Evolutionary conservation across 2,329 filamentous ascomycete genomes (phyloP).

Genomic region (Ophiostoma ulmi): DNA sequence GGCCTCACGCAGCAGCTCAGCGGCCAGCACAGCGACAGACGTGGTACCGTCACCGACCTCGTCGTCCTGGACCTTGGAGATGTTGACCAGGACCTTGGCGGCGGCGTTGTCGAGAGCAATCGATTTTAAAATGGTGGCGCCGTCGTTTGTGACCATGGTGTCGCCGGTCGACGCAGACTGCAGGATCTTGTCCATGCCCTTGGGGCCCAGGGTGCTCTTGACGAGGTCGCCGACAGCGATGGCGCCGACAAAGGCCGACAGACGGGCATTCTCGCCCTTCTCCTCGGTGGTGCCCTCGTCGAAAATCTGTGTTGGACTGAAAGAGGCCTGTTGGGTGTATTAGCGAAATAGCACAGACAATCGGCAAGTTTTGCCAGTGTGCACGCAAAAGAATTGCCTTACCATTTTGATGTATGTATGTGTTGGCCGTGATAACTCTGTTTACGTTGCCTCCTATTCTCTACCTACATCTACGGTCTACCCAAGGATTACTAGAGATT

Average conservation of each 20-base stretch:
- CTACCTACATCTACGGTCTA: not conserved
- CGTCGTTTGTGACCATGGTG: conserved; percentile 98
- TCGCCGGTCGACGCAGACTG: conserved; percentile 96
- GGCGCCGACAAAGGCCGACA: conserved; percentile 95
- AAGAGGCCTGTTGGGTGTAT: conserved; percentile 44
- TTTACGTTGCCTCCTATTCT: conserved; percentile 11
- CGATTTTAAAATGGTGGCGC: conserved; percentile 94
- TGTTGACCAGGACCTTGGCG: conserved; percentile 97
- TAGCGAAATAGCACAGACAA: not conserved
- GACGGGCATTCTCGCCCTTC: conserved; percentile 98
- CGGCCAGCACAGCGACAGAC: conserved; percentile 91
- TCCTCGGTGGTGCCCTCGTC: conserved; percentile 94
- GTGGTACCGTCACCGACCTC: conserved; percentile 98
- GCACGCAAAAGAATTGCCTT: not conserved
- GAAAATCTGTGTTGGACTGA: conserved; percentile 96
- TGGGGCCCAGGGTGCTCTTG: conserved; percentile 93
- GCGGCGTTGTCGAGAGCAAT: conserved; percentile 98
- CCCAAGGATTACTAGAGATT: conserved; percentile 10
- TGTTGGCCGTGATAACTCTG: conserved; percentile 4
- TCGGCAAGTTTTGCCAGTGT: not conserved
- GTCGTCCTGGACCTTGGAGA: conserved; percentile 98
- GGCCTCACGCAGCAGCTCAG: conserved; percentile 90
- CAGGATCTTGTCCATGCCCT: conserved; percentile 98
- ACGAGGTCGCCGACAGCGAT: conserved; percentile 97
- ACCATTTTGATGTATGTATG: not conserved